A percentile compares a stretch with the other conserved stretches of the same genome.
Evolutionary conservation across 1,139 yeast species (phyloP).

Genomic region (Pichia sp.): DNA sequence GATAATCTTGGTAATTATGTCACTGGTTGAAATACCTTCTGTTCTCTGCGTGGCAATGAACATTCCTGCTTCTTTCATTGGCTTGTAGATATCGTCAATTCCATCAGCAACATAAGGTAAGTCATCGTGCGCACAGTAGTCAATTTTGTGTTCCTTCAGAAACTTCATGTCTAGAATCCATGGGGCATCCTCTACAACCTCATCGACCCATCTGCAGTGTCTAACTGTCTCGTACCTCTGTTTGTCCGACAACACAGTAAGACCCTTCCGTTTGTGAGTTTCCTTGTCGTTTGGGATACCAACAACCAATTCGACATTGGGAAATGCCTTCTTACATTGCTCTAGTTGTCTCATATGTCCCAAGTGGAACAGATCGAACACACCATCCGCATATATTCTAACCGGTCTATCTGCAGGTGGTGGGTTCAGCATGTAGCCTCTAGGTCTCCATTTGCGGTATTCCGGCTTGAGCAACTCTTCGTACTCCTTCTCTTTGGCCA

Average conservation of each 20-base stretch:
- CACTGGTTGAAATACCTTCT: slow-evolving; percentile 93
- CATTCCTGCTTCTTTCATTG: slow-evolving; percentile 85
- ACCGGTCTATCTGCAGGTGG: slow-evolving; percentile 88
- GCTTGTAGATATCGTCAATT: slow-evolving; percentile 85
- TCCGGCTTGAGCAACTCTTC: slow-evolving; percentile 46
- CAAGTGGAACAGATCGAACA: slow-evolving; percentile 89
- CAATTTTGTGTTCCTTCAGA: slow-evolving; percentile 72
- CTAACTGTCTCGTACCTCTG: slow-evolving; percentile 84
- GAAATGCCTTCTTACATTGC: slow-evolving; percentile 91
- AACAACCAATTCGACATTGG: slow-evolving; percentile 77
- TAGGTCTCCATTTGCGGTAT: slow-evolving; percentile 64
- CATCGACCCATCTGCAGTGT: slow-evolving; percentile 97
- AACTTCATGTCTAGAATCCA: slow-evolving; percentile 91
- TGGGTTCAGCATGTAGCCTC: slow-evolving; percentile 63
- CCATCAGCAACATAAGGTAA: slow-evolving; percentile 87
- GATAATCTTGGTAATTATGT: slow-evolving; percentile 89
- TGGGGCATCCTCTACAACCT: slow-evolving; percentile 89
- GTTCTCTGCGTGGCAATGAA: slow-evolving; percentile 94
- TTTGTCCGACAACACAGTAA: slow-evolving; percentile 81
- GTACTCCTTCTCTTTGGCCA: slow-evolving; percentile 25
- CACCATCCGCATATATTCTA: slow-evolving; percentile 95
- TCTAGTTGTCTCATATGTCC: slow-evolving; percentile 98
- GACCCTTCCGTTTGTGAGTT: slow-evolving; percentile 88
- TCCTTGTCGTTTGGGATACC: slow-evolving; percentile 89
- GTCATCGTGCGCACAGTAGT: slow-evolving; percentile 97